Evolutionary conservation across 176 grass and related monocot species (phyloP).

Genomic region (Canna indica): DNA sequence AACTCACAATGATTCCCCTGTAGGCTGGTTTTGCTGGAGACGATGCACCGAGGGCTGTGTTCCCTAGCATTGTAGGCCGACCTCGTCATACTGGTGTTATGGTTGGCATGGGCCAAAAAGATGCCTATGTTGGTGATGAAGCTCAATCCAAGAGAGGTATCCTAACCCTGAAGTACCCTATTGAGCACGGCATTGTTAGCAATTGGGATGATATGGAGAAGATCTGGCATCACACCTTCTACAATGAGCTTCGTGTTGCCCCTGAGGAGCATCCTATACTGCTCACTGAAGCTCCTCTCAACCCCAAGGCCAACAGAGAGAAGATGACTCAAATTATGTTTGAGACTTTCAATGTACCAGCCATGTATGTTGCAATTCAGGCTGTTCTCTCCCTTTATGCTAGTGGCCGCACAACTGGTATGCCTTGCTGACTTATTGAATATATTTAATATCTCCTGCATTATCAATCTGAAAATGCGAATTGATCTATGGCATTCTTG

Average conservation of each 20-base stretch:
- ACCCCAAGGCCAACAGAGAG: slow-evolving; percentile 85
- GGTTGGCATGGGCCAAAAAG: slow-evolving; percentile 82
- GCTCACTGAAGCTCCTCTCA: slow-evolving; percentile 74
- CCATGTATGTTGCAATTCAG: slow-evolving; percentile 83
- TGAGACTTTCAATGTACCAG: slow-evolving; percentile 71
- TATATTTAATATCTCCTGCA: neutral
- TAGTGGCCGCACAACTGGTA: slow-evolving; percentile 35
- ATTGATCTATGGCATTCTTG: neutral
- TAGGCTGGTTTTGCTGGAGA: slow-evolving; percentile 86
- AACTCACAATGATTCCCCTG: neutral
- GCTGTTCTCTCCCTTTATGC: slow-evolving; percentile 80
- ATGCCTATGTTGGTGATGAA: slow-evolving; percentile 67
- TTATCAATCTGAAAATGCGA: neutral
- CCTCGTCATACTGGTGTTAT: slow-evolving; percentile 68
- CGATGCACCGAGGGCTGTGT: slow-evolving; percentile 72
- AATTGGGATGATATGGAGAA: slow-evolving; percentile 95
- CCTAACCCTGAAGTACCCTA: slow-evolving; percentile 62
- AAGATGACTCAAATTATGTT: slow-evolving; percentile 95
- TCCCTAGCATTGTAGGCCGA: slow-evolving; percentile 75
- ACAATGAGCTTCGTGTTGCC: slow-evolving; percentile 76
- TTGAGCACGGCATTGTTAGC: slow-evolving; percentile 68
- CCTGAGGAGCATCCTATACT: slow-evolving; percentile 74
- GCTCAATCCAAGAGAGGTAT: slow-evolving; percentile 86
- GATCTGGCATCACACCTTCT: slow-evolving; percentile 79
- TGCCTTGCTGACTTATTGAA: neutral